Percentiles rank a stretch among this genome's conserved stretches.
Evolutionary conservation across 2,329 filamentous ascomycete species (phyloP).

Genomic region (Microdochium nivale): DNA sequence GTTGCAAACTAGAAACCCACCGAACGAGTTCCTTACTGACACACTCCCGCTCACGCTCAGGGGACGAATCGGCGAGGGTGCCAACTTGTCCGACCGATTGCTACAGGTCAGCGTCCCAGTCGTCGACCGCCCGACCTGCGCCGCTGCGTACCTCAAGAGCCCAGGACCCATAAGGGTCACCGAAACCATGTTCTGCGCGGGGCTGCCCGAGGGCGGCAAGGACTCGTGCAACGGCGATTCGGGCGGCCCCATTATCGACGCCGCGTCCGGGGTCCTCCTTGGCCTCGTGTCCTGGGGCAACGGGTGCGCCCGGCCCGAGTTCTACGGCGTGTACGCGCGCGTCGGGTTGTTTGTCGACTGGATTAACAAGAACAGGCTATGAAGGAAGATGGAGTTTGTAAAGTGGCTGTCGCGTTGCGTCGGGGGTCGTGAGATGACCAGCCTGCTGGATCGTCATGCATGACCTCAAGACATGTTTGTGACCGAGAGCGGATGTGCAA

Average conservation of each 20-base stretch:
- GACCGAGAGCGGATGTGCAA: too few relatives aligned
- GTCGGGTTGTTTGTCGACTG: constrained; percentile 15
- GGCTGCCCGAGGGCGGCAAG: constrained; percentile 14
- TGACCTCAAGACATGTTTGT: too few relatives aligned
- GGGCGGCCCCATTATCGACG: constrained; percentile 20
- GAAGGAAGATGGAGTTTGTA: too few relatives aligned
- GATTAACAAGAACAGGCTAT: constrained; percentile 15
- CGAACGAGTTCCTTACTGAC: not conserved
- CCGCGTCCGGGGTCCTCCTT: constrained; percentile 8
- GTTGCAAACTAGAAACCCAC: not conserved
- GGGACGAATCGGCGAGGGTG: too few relatives aligned
- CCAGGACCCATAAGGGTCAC: too few relatives aligned
- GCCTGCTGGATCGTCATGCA: too few relatives aligned
- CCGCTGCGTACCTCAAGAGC: constrained; percentile 11
- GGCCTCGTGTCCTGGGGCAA: constrained; percentile 22
- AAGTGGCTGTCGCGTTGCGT: too few relatives aligned
- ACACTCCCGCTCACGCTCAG: too few relatives aligned
- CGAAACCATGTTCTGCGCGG: constrained; percentile 23
- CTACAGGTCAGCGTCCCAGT: constrained; percentile 21
- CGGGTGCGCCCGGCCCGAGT: constrained; percentile 16
- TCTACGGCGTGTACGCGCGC: constrained; percentile 18
- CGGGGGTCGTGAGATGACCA: too few relatives aligned
- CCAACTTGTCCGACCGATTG: constrained; percentile 10
- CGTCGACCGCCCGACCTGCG: constrained; percentile 16
- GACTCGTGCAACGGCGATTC: constrained; percentile 23